These are phyloP conservation scores for Pichia heedii DNA, from an alignment of 805 yeast species.

Conservation along the genomic window DNA sequence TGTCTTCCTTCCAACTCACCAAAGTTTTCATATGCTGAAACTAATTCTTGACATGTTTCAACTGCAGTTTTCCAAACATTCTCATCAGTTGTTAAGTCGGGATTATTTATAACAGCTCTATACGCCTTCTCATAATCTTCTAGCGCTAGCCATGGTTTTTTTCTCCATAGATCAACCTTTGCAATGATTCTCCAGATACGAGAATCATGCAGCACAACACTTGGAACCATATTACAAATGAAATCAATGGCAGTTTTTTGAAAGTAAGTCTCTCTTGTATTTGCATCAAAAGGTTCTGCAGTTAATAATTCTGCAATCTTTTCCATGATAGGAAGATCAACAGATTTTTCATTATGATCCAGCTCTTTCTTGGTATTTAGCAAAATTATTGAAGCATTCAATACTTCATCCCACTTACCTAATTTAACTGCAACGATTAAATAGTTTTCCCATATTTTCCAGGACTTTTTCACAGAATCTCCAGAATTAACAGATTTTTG, in stretches of 20 bases:
- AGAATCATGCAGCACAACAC: conserved; percentile 55
- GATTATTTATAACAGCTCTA: conserved; percentile 56
- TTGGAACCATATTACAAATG: conserved; percentile 59
- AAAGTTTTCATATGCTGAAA: conserved; percentile 76
- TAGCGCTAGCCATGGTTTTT: conserved; percentile 78
- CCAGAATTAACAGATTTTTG: conserved; percentile 67
- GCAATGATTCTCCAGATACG: conserved; percentile 81
- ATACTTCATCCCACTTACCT: conserved; percentile 82
- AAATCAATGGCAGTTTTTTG: conserved; percentile 65
- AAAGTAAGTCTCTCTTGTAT: conserved; percentile 41
- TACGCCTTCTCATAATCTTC: conserved; percentile 83
- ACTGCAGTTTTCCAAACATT: conserved; percentile 69
- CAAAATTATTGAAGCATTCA: conserved; percentile 61
- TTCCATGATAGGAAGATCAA: conserved; percentile 71
- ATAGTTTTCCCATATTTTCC: conserved; percentile 90
- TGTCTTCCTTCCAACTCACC: conserved; percentile 80
- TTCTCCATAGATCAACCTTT: conserved; percentile 78
- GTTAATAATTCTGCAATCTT: conserved; percentile 59
- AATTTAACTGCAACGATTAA: conserved; percentile 72
- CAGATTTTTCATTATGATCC: conserved; percentile 46
- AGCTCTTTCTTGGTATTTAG: conserved; percentile 47
- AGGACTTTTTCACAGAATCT: conserved; percentile 56
- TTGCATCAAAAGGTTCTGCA: conserved; percentile 35
- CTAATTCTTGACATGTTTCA: conserved; percentile 66
- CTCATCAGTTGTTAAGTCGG: conserved; percentile 56